Base-by-base conservation (phyloP, 192 early-diverging fungal species). In the Coemansia sp. region DNA sequence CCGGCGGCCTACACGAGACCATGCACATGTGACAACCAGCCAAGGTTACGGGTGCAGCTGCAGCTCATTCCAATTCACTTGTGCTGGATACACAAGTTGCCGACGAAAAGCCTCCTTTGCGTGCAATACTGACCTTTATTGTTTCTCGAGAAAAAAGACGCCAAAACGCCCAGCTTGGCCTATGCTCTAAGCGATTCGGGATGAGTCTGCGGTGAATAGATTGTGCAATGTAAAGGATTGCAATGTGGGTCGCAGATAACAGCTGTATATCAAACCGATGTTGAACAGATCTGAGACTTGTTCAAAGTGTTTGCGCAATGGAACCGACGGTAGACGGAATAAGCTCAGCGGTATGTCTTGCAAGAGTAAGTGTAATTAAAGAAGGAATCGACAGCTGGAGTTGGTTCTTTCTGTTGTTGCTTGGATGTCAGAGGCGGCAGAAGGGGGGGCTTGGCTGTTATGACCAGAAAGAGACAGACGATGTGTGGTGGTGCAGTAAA, bases 1-100 rank as follows among this genome's bases (percentile, higher is more conserved):
- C 32, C 13, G 32, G 50, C 50, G 19, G 56, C 56, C 56, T 25
- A 58, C 56, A 58, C 56, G 56, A 37, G 56, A 58, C 56, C 56
- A 58, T 58, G 56, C 39, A 7, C 56, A 58, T 58, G 56, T 58
- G 56, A 58, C 56, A 40, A 0, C 50, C 19, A 20, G 50, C 22
- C 7, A 53, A 53, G 12, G 32, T 32, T 32, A 32, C 0, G 50
- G 10, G 7, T 53, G 19, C 50, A 25, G 46, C 46, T 49, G 46
- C 46, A 49, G 46, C 50, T 22, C 50, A 53, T 3, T 53, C 22
- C 19, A 19, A 53, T 53, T 22, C 13, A 20, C 20, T 22, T 12
- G 50, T 22, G 20, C 32, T 4, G 32, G 4, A 32, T 22, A 11
- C 20, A 1, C 19, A 20, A 22, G 1, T 12, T 17, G 48, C 48